These are phyloP conservation scores for Plantago rigida DNA, from an alignment of 305 asterid genomes.

Conservation along the genomic window DNA sequence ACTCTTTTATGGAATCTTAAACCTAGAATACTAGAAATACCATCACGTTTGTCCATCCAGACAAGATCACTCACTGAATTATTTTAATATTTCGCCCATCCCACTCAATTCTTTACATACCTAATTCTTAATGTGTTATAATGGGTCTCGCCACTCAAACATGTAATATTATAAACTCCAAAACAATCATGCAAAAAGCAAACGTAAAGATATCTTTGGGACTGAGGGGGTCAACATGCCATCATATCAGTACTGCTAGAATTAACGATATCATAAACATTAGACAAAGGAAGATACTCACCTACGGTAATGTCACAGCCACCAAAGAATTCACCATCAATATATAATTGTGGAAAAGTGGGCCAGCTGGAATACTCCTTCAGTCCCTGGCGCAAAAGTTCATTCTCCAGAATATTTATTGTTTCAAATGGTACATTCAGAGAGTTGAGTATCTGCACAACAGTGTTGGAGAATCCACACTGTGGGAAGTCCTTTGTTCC, in stretches of 20 bases:
- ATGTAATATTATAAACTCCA: too few relatives aligned
- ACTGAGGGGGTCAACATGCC: not conserved
- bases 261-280: not conserved
- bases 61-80: conserved; percentile 1
- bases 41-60: not conserved
- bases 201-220: too few relatives aligned
- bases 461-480: conserved; percentile 84
- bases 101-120: conserved; percentile 1
- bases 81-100: conserved; percentile 6
- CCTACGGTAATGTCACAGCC: conserved; percentile 88
- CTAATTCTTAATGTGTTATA: too few relatives aligned
- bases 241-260: not conserved
- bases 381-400: conserved; percentile 67
- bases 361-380: conserved; percentile 95
- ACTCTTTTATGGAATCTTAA: not conserved
- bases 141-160: too few relatives aligned
- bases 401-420: conserved; percentile 71
- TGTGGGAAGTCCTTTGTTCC: conserved; percentile 89
- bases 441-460: conserved; percentile 66
- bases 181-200: too few relatives aligned
- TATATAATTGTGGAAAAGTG: conserved; percentile 81
- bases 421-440: conserved; percentile 73
- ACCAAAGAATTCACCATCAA: conserved; percentile 89
- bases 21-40: not conserved
- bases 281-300: conserved; percentile 25